Evolutionary conservation across 805 yeast genomes (phyloP), one percentile per base, ranked within the genome.

Genomic region (Suhomyces kilbournensis): DNA sequence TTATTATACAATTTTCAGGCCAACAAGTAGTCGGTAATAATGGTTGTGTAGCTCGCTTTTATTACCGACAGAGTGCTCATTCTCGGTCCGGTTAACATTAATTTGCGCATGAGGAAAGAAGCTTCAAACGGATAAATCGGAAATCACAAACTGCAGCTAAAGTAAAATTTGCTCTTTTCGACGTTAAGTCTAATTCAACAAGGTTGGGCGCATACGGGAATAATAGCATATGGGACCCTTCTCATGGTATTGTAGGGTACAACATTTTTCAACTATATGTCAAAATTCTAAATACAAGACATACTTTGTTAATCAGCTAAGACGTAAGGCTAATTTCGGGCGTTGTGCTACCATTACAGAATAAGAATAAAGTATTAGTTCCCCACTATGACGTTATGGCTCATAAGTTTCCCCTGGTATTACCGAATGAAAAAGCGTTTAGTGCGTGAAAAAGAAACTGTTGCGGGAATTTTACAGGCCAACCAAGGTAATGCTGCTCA

Each of bases 401-500:
- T n/a, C 19, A 38, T 9, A 17, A 7, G 40, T 38, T 32, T 38
- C 42, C 42, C 42, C 42, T 38, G 42, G 42, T 17, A 38, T 38
- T 32, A 38, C 23, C 23, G 42, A 38, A 38, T 19, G 42, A 10
- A 38, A 38, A 38, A 19, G 42, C 17, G 42, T 15, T 9, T 38
- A 17, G 42, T 17, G 42, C 42, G 17, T 19, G 23, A 38, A 38
- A 38, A 38, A 38, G 23, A 19, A 38, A 38, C 20, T 38, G n/a
- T 38, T 38, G 42, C 42, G 42, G 42, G 42, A 38, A 38, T 38
- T 38, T 38, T 38, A 38, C 23, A 38, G 42, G 23, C 42, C 42
- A 38, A 38, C 42, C 42, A 38, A 17, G 42, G 19, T 38, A 38
- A 38, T 23, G 42, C 42, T 30, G 14, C 7, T 32, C 7, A 32